Evolutionary conservation across 2,329 filamentous ascomycete genomes (phyloP).

Genomic region (Ophiosphaerella narmari): DNA sequence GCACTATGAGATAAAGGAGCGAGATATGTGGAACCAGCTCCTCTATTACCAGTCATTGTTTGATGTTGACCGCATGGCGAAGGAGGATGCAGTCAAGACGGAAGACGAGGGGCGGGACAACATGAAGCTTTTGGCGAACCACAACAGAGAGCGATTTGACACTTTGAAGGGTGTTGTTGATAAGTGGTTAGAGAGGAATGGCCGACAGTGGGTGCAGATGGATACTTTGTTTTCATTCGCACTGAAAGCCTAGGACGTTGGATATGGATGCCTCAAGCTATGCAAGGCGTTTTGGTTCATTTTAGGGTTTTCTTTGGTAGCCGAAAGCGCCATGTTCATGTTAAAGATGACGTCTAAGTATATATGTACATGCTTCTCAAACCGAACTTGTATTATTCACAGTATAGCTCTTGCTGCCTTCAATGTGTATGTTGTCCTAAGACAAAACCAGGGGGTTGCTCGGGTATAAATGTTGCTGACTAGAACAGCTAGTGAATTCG

Average conservation of each 20-base stretch:
- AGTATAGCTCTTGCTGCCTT: background rate
- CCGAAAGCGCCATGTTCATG: background rate
- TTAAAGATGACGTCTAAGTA: conserved; percentile 4
- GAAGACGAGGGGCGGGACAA: conserved; percentile 60
- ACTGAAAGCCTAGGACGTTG: conserved; percentile 29
- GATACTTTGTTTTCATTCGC: conserved; percentile 77
- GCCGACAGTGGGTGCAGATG: conserved; percentile 92
- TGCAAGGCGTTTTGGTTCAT: background rate
- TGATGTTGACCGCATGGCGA: conserved; percentile 82
- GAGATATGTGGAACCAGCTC: conserved; percentile 92
- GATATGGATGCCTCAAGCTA: background rate
- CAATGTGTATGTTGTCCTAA: background rate
- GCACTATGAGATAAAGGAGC: conserved; percentile 85
- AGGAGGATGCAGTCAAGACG: conserved; percentile 58
- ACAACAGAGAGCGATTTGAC: conserved; percentile 79
- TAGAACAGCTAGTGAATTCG: conserved; percentile 2
- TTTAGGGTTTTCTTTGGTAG: background rate
- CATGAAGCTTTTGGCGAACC: conserved; percentile 70
- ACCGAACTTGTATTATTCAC: conserved; percentile 5
- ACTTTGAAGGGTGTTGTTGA: conserved; percentile 79
- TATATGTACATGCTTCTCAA: conserved; percentile 3
- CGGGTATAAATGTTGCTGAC: conserved; percentile 16
- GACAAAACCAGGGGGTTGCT: background rate
- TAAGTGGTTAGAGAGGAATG: conserved; percentile 85
- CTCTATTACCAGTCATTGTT: conserved; percentile 84